Percentiles rank a stretch among this genome's conserved stretches.
Conservation (phyloP, 495 filamentous ascomycete species). For the Tuber brumale region DNA sequence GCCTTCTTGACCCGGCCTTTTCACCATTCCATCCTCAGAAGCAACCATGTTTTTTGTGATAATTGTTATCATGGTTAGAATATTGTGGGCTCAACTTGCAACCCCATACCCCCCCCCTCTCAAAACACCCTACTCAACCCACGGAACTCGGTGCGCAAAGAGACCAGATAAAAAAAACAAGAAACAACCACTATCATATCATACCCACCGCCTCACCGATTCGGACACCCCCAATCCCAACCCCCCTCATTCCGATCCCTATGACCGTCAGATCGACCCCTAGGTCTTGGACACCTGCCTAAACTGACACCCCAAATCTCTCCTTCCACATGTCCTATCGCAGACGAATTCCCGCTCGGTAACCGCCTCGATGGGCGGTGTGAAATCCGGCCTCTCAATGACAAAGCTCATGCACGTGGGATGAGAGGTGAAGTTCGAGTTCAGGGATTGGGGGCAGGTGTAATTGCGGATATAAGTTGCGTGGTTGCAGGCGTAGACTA, state of each 20-base stretch:
- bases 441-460: background rate
- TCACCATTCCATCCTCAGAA: too few relatives aligned
- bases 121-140: background rate
- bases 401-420: background rate
- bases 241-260: background rate
- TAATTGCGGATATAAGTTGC: background rate
- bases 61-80: too few relatives aligned
- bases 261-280: background rate
- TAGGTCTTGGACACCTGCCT: background rate
- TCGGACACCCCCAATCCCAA: background rate
- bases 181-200: too few relatives aligned
- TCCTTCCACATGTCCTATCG: background rate
- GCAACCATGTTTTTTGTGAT: too few relatives aligned
- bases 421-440: background rate
- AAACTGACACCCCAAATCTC: background rate
- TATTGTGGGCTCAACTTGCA: too few relatives aligned
- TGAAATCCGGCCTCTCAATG: background rate
- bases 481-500: background rate
- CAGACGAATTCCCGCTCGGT: background rate
- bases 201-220: background rate
- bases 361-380: background rate
- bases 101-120: background rate
- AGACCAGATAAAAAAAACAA: too few relatives aligned
- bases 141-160: too few relatives aligned
- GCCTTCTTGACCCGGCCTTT: background rate